phyloP scores from a whole-genome alignment of 108 stramenopile genomes.

The Hondaea fermentalgiana region DNA sequence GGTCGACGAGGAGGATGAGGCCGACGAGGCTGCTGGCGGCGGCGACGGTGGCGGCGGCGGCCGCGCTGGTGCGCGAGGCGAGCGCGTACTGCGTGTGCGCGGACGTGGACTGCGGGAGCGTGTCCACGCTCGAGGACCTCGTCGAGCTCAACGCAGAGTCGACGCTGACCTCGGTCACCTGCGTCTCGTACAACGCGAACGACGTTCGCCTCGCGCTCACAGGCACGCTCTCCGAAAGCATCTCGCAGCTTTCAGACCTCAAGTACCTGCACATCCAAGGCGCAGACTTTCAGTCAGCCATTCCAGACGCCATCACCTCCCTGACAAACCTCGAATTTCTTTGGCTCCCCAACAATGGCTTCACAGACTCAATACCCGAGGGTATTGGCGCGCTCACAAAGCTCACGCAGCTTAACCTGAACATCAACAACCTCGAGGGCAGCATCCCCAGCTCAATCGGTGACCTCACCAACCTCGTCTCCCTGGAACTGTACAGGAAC shows the following conservation, averaged over 20 bases:
- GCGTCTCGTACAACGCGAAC: conserved; percentile 1
- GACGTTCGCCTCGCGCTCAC: neutral
- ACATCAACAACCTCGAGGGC: neutral
- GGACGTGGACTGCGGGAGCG: neutral
- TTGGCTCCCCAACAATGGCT: neutral
- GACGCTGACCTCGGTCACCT: neutral
- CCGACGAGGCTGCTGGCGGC: neutral
- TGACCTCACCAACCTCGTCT: neutral
- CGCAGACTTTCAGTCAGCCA: neutral
- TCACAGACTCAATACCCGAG: neutral
- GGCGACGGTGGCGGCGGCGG: neutral
- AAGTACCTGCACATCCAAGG: neutral
- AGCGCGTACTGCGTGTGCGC: neutral
- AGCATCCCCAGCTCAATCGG: neutral
- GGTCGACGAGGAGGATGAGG: neutral
- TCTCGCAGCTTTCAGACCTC: neutral
- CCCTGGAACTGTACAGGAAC: neutral
- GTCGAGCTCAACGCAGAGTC: neutral
- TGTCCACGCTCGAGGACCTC: neutral
- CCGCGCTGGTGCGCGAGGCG: neutral
- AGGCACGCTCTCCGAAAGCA: neutral
- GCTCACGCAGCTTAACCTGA: neutral
- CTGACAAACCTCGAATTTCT: neutral
- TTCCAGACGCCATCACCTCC: neutral
- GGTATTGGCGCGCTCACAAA: neutral